Conservation (phyloP, 2,329 filamentous ascomycete genomes). For the Phoma herbarum region DNA sequence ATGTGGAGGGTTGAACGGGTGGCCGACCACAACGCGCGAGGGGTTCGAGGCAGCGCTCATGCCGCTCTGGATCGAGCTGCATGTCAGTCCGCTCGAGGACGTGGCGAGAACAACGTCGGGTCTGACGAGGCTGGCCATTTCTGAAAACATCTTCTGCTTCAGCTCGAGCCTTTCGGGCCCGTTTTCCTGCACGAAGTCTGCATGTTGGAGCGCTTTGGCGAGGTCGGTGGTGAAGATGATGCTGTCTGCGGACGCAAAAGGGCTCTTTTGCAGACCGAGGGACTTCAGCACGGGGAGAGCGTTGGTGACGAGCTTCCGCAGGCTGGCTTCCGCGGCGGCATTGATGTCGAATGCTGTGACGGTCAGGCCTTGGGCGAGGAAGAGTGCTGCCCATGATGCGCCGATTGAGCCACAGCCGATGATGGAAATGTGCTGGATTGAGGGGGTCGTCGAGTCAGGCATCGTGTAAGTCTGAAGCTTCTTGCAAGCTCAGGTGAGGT, state of each 20-base stretch:
- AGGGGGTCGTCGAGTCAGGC: slow-evolving; percentile 6
- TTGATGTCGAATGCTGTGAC: slow-evolving; percentile 57
- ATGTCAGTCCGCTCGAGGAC: slow-evolving; percentile 52
- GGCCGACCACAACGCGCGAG: slow-evolving; percentile 50
- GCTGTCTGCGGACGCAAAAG: slow-evolving; percentile 11
- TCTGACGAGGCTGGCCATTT: slow-evolving; percentile 44
- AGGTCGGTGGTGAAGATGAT: slow-evolving; percentile 24
- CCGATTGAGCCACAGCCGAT: slow-evolving; percentile 54
- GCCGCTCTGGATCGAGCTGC: slow-evolving; percentile 39
- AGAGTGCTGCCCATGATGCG: slow-evolving; percentile 55
- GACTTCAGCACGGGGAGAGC: slow-evolving; percentile 25
- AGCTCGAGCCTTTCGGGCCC: slow-evolving; percentile 54
- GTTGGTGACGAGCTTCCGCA: slow-evolving; percentile 23
- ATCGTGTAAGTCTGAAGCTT: slow-evolving; percentile 5
- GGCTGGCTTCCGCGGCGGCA: slow-evolving; percentile 37
- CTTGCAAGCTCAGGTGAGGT: background rate
- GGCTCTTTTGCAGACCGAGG: slow-evolving; percentile 20
- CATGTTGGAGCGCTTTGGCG: slow-evolving; percentile 22
- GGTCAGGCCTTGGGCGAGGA: slow-evolving; percentile 50
- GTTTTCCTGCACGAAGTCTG: slow-evolving; percentile 53
- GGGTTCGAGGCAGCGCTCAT: slow-evolving; percentile 29
- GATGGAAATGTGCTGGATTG: slow-evolving; percentile 35
- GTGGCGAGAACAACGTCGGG: slow-evolving; percentile 53
- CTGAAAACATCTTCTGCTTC: slow-evolving; percentile 51
- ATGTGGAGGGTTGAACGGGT: slow-evolving; percentile 61